Percentiles rank a stretch among this genome's conserved stretches.
Evolutionary conservation across 129 eudicot species (phyloP).

Genomic region (Flaveria linearis): DNA sequence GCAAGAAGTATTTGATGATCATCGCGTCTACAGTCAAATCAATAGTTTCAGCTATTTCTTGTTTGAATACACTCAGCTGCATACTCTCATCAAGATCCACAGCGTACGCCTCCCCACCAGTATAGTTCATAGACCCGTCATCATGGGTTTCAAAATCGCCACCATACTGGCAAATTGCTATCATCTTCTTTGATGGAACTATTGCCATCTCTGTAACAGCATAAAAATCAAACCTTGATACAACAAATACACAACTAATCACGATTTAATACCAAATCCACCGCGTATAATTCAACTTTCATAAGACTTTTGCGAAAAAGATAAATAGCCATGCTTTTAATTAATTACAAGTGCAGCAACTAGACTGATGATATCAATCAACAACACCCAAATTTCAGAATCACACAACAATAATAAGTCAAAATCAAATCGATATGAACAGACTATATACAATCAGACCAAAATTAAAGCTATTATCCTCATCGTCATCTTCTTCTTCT

Average conservation of each 20-base stretch:
- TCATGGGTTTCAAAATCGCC: slow-evolving; percentile 45
- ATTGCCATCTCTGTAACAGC: slow-evolving; percentile 30
- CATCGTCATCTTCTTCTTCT: neutral
- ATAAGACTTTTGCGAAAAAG: neutral
- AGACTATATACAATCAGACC: neutral
- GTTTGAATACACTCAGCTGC: slow-evolving; percentile 42
- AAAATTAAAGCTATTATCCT: neutral
- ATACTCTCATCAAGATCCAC: slow-evolving; percentile 47
- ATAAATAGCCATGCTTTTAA: neutral
- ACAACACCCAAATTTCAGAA: neutral
- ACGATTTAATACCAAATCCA: slow-evolving; percentile 17
- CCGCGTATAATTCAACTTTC: neutral
- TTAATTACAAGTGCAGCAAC: neutral
- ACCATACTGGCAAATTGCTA: slow-evolving; percentile 46
- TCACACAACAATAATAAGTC: neutral
- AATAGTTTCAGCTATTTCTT: slow-evolving; percentile 50
- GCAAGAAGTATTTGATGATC: slow-evolving; percentile 46
- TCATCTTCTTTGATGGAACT: slow-evolving; percentile 43
- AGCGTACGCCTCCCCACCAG: slow-evolving; percentile 51
- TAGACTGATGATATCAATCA: slow-evolving; percentile 9
- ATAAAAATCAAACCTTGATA: slow-evolving; percentile 17
- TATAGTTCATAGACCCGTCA: slow-evolving; percentile 41
- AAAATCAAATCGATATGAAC: neutral
- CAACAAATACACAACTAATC: neutral
- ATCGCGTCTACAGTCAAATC: slow-evolving; percentile 45